Base-by-base conservation (phyloP, 192 early-diverging fungal species). In the Gamsiella multidivaricata region DNA sequence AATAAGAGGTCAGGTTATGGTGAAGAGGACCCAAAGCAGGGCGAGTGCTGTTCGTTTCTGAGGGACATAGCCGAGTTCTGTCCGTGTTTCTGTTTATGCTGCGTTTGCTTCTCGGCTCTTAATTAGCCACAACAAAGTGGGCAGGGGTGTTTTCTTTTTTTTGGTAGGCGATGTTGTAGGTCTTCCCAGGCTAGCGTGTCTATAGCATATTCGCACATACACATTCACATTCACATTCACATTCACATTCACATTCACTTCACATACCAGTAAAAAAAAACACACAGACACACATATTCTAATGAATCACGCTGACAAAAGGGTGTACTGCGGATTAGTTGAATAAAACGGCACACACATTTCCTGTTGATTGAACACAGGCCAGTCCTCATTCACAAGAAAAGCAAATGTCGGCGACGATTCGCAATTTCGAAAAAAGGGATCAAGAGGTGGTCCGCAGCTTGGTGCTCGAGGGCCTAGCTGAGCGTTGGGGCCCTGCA, bases 401-500 rank as follows among this genome's bases (percentile, higher is more conserved):
- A n/a, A n/a, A n/a, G n/a, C n/a, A 20, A n/a, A 56, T 67, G 61
- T n/a, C 61, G n/a, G 28, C 54, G 26, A 54, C 10, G 34, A 68
- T 78, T 62, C 65, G 74, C 32, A n/a, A 45, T 61, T 58, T 78
- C n/a, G 37, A 69, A 45, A 50, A 33, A 51, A 20, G 18, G n/a
- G 74, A 78, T 53, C 74, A 78, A 46, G 53, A 64, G 8, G 45
- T 5, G 33, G 47, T 78, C n/a, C 65, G 61, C 6, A 22, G 69
- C 15, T 15, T 78, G 3, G 32, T 78, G 14, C 61, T 68, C 1
- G 65, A 56, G 14, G 74, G 74, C 11, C 61, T 78, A 0, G 60
- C 65, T 1, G 74, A 78, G 26, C 53, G 74, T 20, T 78, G 65
- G 65, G 73, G 73, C 2, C 20, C 26, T 22, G 73, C 45, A 52